Evolutionary conservation across 1,139 yeast genomes (phyloP), one percentile per base, ranked within the genome.

Genomic region (Suhomyces taliae): DNA sequence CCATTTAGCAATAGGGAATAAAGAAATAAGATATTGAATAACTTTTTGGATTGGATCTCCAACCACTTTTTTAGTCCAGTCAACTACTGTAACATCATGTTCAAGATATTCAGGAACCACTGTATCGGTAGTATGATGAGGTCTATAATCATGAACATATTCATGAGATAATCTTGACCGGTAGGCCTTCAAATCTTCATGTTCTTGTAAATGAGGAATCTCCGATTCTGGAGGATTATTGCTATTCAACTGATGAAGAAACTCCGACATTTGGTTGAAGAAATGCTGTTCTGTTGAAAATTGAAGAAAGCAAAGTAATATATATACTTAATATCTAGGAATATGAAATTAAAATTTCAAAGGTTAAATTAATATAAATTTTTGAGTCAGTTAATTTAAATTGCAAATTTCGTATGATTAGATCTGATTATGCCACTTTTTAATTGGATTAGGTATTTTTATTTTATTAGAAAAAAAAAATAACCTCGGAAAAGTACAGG

Each of bases 1-100:
- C 98, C 98, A 90, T 24, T 73, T 70, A 2, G 81, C 66, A 40
- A 91, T 84, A 6, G 97, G 98, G 63, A 90, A 88, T 38, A 90
- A 63, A 1, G 93, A 84, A 15, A 70, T 51, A 3, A 83, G 48
- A 59, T 90, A 90, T 36, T 69, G 48, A 14, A 58, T 58, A 36
- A 70, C 50, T 44, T 68, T 71, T 2, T 57, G 53, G 3, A 64
- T 52, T 0, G 91, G 89, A 49, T 74, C 53, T 19, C 59, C 53
- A 38, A 75, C 60, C 1, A 74, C 53, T 7, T 66, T 54, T 48
- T 62, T 60, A 1, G 67, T 64, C 73, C 81, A 83, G 42, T 76
- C 82, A n/a, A 66, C 44, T 9, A 76, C 77, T 2, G 72, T 70
- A 2, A 79, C 78, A 6, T 70, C 67, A 8, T 60, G 59, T 58